phyloP scores from a whole-genome alignment of 768 basidiomycete species.

The Lentinula aciculospora region DNA sequence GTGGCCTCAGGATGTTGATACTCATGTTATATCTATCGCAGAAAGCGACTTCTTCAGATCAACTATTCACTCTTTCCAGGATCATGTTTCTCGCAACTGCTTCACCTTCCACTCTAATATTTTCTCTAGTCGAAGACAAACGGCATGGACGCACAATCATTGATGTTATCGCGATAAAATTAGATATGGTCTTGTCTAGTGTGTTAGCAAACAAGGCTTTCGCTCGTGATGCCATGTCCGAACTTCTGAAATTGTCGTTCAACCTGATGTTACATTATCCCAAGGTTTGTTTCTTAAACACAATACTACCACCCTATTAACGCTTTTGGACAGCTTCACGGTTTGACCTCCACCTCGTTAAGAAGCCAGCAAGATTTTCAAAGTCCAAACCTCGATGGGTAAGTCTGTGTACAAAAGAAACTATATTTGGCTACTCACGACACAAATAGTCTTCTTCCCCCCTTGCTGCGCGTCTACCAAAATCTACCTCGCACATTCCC shows the following conservation, averaged over 20 bases:
- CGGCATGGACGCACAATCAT: slow-evolving; percentile 48
- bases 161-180: slow-evolving; percentile 55
- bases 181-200: slow-evolving; percentile 48
- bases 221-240: slow-evolving; percentile 70
- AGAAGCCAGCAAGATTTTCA: slow-evolving; percentile 24
- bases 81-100: slow-evolving; percentile 74
- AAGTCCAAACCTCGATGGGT: slow-evolving; percentile 71
- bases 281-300: slow-evolving; percentile 38
- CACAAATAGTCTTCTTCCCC: slow-evolving; percentile 55
- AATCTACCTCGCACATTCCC: slow-evolving; percentile 54
- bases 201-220: slow-evolving; percentile 47
- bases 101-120: slow-evolving; percentile 45
- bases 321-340: slow-evolving; percentile 25
- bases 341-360: slow-evolving; percentile 30
- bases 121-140: slow-evolving; percentile 59
- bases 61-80: slow-evolving; percentile 68
- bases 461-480: slow-evolving; percentile 67
- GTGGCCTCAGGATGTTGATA: neutral
- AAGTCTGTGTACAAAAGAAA: slow-evolving; percentile 15
- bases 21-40: slow-evolving; percentile 19
- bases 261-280: slow-evolving; percentile 81
- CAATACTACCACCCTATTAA: neutral
- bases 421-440: neutral
- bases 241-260: slow-evolving; percentile 81
- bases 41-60: slow-evolving; percentile 59